Evolutionary conservation across 768 basidiomycete species (phyloP).

Genomic region (Suillus clintonianus): DNA sequence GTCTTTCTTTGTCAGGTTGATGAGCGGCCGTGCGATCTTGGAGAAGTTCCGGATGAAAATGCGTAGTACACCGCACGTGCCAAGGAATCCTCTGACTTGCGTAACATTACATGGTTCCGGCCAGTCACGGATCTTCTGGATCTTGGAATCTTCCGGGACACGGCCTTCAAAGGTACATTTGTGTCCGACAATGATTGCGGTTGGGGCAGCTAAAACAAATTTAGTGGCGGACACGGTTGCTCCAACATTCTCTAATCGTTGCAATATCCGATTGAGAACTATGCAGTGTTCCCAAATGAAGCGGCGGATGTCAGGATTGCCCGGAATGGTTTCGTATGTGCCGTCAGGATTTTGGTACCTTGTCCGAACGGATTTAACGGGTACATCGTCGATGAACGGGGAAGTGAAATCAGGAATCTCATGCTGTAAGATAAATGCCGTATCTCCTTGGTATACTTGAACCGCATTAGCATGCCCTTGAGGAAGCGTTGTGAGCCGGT

Average conservation of each 20-base stretch:
- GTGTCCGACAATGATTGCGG: slow-evolving; percentile 39
- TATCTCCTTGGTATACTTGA: slow-evolving; percentile 43
- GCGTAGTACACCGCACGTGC: slow-evolving; percentile 22
- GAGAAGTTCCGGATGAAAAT: slow-evolving; percentile 35
- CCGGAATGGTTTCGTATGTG: slow-evolving; percentile 33
- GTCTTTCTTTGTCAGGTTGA: too few relatives aligned
- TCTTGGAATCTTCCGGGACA: slow-evolving; percentile 25
- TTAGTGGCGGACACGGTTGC: slow-evolving; percentile 42
- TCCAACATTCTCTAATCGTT: slow-evolving; percentile 37
- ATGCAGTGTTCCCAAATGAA: slow-evolving; percentile 44
- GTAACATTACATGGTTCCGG: slow-evolving; percentile 13
- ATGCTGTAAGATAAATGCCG: slow-evolving; percentile 36
- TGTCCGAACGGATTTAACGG: slow-evolving; percentile 34
- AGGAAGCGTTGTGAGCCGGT: slow-evolving; percentile 34
- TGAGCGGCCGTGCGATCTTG: slow-evolving; percentile 12
- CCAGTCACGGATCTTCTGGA: slow-evolving; percentile 34
- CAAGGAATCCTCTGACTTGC: slow-evolving; percentile 31
- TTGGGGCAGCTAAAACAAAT: slow-evolving; percentile 25
- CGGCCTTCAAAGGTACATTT: slow-evolving; percentile 37
- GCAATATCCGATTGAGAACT: slow-evolving; percentile 37
- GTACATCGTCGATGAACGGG: slow-evolving; percentile 44
- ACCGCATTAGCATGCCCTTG: slow-evolving; percentile 46
- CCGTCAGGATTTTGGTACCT: slow-evolving; percentile 31
- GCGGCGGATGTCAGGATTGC: slow-evolving; percentile 36
- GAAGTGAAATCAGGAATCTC: slow-evolving; percentile 41